Percentiles rank a stretch among this genome's conserved stretches.
These are phyloP conservation scores for Funneliformis mosseae DNA, from an alignment of 192 early-diverging fungal species.

Conservation along the genomic window DNA sequence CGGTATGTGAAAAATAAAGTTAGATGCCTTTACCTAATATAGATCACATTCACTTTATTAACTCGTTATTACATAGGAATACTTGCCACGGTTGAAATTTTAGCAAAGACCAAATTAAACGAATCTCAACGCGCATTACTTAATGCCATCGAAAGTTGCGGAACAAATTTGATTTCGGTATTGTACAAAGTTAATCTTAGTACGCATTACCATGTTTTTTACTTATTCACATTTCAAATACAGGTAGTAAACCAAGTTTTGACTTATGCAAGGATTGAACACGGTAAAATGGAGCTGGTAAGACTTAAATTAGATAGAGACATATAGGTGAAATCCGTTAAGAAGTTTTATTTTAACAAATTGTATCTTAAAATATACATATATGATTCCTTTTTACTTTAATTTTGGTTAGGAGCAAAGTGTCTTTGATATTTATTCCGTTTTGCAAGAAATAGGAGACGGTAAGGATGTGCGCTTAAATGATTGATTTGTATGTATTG, in stretches of 20 bases:
- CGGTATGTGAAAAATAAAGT: background rate
- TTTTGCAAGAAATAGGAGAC: slow-evolving; percentile 2
- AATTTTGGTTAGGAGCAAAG: background rate
- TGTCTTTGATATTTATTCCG: background rate
- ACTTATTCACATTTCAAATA: background rate
- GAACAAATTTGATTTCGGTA: slow-evolving; percentile 20
- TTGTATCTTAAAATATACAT: background rate
- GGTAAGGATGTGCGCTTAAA: background rate
- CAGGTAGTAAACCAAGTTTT: slow-evolving; percentile 17
- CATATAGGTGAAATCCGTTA: background rate
- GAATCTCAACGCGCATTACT: slow-evolving; percentile 18
- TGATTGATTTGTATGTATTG: background rate
- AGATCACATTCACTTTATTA: background rate
- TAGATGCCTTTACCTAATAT: background rate
- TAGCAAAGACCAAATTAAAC: slow-evolving; percentile 5
- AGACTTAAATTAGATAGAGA: background rate
- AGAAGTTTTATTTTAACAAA: background rate
- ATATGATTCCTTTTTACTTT: no score
- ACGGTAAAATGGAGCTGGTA: slow-evolving; percentile 3
- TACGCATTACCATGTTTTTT: background rate
- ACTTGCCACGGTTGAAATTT: background rate
- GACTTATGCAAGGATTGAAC: slow-evolving; percentile 17
- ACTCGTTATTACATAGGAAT: background rate
- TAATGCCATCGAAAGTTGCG: slow-evolving; percentile 15
- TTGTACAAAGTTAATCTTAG: background rate